phyloP scores from a whole-genome alignment of 805 yeast species.

The Torulaspora microellipsoides region DNA sequence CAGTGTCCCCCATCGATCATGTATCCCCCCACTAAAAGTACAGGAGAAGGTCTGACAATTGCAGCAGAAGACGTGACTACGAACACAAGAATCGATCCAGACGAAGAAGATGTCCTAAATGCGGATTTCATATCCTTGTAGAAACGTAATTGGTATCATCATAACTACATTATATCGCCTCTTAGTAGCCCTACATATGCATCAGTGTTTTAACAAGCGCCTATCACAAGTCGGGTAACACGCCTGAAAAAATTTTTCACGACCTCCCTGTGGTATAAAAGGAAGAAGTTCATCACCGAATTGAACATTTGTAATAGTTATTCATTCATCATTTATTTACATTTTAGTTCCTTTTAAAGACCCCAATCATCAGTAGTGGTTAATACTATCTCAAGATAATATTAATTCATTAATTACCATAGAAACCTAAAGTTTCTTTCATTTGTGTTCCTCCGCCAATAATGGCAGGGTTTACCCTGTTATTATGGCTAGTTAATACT shows the following conservation, averaged over 20 bases:
- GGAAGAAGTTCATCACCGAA: background rate
- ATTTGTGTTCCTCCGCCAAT: constrained; percentile 25
- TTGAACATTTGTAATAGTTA: background rate
- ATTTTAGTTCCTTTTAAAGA: constrained; percentile 19
- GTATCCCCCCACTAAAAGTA: too few relatives aligned
- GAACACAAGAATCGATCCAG: too few relatives aligned
- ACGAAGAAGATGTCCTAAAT: too few relatives aligned
- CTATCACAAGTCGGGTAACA: background rate
- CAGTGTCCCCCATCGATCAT: too few relatives aligned
- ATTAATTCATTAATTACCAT: constrained; percentile 35
- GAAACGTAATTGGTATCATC: too few relatives aligned
- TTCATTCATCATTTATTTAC: background rate
- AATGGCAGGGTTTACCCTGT: constrained; percentile 5
- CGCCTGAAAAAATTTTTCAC: background rate
- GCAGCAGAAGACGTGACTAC: too few relatives aligned
- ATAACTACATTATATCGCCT: too few relatives aligned
- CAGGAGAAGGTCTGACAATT: too few relatives aligned
- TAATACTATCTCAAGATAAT: constrained; percentile 41
- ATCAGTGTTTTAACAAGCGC: too few relatives aligned
- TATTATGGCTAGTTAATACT: constrained; percentile 34
- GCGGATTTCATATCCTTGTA: too few relatives aligned
- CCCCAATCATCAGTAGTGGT: constrained; percentile 40
- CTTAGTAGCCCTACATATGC: too few relatives aligned
- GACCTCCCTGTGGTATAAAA: background rate
- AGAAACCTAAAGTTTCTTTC: constrained; percentile 36